These are phyloP conservation scores for Neurospora terricola DNA, from an alignment of 495 filamentous ascomycete species.

Conservation along the genomic window DNA sequence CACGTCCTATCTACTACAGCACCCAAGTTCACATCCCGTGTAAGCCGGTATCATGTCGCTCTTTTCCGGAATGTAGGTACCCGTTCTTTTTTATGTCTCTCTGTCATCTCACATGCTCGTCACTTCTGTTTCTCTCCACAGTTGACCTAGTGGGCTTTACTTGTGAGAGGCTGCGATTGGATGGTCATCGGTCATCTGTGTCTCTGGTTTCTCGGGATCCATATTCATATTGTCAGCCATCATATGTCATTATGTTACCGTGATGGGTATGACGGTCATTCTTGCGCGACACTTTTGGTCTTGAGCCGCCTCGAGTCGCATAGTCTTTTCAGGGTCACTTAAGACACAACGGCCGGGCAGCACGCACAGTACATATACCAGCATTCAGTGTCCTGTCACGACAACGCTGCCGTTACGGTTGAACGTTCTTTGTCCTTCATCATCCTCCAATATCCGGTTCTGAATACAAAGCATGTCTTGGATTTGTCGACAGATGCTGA, in stretches of 20 bases:
- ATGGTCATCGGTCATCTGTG: not conserved
- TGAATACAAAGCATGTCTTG: slow-evolving; percentile 1
- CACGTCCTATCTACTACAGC: not conserved
- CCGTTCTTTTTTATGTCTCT: not conserved
- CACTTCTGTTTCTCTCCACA: not conserved
- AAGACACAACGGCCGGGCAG: not conserved
- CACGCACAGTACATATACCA: not conserved
- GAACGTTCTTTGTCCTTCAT: not conserved
- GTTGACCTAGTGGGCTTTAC: not conserved
- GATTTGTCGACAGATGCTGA: slow-evolving; percentile 17
- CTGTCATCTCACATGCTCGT: slow-evolving; percentile 4
- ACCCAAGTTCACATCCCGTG: not conserved
- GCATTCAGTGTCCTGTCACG: not conserved
- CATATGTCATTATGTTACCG: not conserved
- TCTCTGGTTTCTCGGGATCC: not conserved
- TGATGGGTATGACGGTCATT: not conserved
- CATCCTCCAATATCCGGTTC: not conserved
- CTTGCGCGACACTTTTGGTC: not conserved
- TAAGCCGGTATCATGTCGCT: slow-evolving; percentile 51
- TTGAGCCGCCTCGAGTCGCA: not conserved
- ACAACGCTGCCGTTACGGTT: not conserved
- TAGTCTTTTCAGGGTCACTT: not conserved
- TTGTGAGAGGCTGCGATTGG: not conserved
- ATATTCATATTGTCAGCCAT: slow-evolving; percentile 5
- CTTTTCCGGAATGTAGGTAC: slow-evolving; percentile 71